Conservation (phyloP, 2,329 filamentous ascomycete genomes). For the Dactylonectria macrodidyma region DNA sequence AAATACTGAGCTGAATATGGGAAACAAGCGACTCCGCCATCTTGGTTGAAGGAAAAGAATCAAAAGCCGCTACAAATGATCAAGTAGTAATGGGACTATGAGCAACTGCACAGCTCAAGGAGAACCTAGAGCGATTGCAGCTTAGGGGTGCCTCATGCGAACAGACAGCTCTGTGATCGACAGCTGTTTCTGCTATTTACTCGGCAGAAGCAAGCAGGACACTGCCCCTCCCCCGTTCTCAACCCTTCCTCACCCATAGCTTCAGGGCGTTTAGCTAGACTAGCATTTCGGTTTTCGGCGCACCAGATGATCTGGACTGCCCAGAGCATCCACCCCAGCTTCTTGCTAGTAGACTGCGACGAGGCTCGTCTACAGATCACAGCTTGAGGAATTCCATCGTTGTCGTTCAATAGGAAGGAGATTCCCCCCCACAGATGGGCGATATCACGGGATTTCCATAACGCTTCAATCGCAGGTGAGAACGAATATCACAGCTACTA, state of each 20-base stretch:
- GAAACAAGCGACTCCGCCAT: slow-evolving; percentile 1
- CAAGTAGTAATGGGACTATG: neutral
- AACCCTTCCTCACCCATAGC: slow-evolving; percentile 1
- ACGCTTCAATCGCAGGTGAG: slow-evolving; percentile 20
- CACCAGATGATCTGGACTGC: neutral
- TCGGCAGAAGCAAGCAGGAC: neutral
- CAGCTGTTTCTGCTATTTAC: neutral
- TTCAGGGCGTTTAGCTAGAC: slow-evolving; percentile 3
- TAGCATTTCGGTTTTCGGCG: neutral
- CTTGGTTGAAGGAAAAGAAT: neutral
- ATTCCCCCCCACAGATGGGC: slow-evolving; percentile 41
- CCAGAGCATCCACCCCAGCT: neutral
- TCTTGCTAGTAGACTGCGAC: neutral
- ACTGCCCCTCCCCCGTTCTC: neutral
- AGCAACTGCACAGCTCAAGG: no score
- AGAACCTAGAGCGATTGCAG: neutral
- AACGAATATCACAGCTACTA: slow-evolving; percentile 3
- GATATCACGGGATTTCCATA: slow-evolving; percentile 43
- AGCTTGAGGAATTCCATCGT: neutral
- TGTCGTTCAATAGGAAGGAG: neutral
- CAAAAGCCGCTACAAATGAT: neutral
- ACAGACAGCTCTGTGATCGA: neutral
- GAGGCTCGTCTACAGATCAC: neutral
- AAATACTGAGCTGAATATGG: neutral
- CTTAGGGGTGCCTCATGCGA: neutral